Percentiles rank a stretch among this genome's conserved stretches.
phyloP scores from a whole-genome alignment of 129 eudicot species.

The Sambucus nigra region DNA sequence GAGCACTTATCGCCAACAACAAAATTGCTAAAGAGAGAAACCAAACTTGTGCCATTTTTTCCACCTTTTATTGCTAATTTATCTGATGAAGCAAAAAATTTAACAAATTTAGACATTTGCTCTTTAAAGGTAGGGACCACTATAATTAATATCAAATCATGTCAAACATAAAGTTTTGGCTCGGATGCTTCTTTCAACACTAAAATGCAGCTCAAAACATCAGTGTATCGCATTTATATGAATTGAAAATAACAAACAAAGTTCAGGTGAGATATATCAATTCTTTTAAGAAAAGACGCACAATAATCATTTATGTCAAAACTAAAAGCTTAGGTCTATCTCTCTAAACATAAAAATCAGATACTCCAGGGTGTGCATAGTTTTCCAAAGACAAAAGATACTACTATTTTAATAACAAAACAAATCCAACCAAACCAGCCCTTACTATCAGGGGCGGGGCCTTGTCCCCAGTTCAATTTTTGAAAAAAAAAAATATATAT shows the following conservation, averaged over 20 bases:
- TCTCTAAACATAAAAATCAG: background rate
- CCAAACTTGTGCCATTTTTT: constrained; percentile 16
- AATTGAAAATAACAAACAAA: too few species aligned
- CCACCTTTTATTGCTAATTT: background rate
- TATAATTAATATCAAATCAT: background rate
- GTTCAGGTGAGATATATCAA: background rate
- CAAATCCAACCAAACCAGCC: too few species aligned
- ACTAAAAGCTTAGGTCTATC: too few species aligned
- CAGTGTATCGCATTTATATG: background rate
- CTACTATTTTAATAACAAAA: too few species aligned
- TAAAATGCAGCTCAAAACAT: background rate
- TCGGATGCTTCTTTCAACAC: background rate
- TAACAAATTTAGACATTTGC: background rate
- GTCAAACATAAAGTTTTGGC: background rate
- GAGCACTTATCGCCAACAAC: constrained; percentile 13
- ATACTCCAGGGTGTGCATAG: background rate
- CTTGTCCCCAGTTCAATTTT: too few species aligned
- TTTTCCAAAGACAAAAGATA: too few species aligned
- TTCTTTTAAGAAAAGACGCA: background rate
- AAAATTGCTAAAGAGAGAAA: background rate
- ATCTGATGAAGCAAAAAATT: background rate
- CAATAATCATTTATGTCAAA: background rate
- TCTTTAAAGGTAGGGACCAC: background rate
- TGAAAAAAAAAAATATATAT: too few species aligned
- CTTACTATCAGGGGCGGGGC: too few species aligned